Evolutionary conservation across 129 eudicot species (phyloP).

Genomic region (Helichrysum umbraculigerum): DNA sequence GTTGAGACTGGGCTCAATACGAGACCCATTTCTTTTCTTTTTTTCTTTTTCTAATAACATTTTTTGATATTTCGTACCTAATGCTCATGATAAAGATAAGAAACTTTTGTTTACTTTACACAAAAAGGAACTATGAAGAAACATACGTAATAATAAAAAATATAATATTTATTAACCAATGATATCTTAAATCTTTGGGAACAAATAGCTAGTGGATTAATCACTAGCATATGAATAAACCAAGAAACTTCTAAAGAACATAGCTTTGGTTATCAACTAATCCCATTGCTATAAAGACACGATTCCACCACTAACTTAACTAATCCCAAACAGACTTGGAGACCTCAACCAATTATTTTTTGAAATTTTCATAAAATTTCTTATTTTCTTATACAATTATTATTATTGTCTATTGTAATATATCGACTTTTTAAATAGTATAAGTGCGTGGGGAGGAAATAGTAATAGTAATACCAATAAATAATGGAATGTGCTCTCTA

Average conservation of each 20-base stretch:
- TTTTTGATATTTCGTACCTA: too few relatives aligned
- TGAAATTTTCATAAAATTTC: too few relatives aligned
- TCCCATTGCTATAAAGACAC: slow-evolving; percentile 15
- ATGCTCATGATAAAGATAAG: background rate
- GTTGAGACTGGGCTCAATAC: background rate
- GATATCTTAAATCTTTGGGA: background rate
- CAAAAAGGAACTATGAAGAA: background rate
- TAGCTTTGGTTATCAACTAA: slow-evolving; percentile 21
- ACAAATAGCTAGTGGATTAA: slow-evolving; percentile 23
- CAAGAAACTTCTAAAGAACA: slow-evolving; percentile 30
- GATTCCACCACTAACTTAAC: slow-evolving; percentile 27
- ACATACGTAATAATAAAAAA: background rate
- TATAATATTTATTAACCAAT: background rate
- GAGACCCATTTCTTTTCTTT: too few relatives aligned
- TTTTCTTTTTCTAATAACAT: background rate
- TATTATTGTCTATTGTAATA: too few relatives aligned
- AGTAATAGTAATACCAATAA: too few relatives aligned
- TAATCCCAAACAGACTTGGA: background rate
- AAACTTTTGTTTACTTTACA: too few relatives aligned
- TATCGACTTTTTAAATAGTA: too few relatives aligned
- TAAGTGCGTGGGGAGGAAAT: too few relatives aligned
- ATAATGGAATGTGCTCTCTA: too few relatives aligned
- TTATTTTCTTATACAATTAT: too few relatives aligned
- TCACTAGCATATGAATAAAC: slow-evolving; percentile 11
- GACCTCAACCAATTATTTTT: too few relatives aligned